Evolutionary conservation across 371 early-diverging fungal genomes (phyloP).

Genomic region (Mortierella sp.): DNA sequence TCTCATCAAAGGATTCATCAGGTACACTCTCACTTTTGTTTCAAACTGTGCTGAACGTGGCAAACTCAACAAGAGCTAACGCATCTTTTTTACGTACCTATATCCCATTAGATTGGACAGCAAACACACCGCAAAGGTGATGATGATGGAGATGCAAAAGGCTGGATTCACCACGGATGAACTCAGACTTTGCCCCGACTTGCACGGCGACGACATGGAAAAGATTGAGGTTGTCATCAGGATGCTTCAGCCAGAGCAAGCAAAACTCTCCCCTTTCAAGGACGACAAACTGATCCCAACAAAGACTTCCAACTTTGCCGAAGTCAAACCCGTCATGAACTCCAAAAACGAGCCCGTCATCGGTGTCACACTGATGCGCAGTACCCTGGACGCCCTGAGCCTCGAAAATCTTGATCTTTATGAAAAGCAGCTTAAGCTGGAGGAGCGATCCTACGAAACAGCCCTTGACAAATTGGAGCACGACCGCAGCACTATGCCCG

Average conservation of each 20-base stretch:
- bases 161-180: constrained; percentile 60
- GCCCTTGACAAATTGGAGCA: constrained; percentile 83
- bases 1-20: constrained; percentile 78
- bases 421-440: constrained; percentile 87
- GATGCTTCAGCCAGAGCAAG: constrained; percentile 37
- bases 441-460: constrained; percentile 86
- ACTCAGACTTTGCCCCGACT: constrained; percentile 60
- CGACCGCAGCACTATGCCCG: constrained; percentile 64
- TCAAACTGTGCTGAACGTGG: neutral
- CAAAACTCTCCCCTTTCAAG: constrained; percentile 26
- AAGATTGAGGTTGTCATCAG: constrained; percentile 61
- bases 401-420: constrained; percentile 71
- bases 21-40: constrained; percentile 62
- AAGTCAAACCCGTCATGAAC: constrained; percentile 82
- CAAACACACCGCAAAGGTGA: constrained; percentile 69
- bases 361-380: constrained; percentile 85
- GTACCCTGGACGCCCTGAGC: constrained; percentile 75
- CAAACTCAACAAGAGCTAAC: neutral
- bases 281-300: neutral
- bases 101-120: constrained; percentile 61
- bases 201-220: constrained; percentile 62
- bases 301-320: constrained; percentile 57
- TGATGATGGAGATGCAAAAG: constrained; percentile 79
- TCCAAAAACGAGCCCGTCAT: constrained; percentile 71
- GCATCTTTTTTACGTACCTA: neutral